Base-by-base conservation (phyloP, 2,329 filamentous ascomycete genomes). In the Clonostachys rhizophaga region DNA sequence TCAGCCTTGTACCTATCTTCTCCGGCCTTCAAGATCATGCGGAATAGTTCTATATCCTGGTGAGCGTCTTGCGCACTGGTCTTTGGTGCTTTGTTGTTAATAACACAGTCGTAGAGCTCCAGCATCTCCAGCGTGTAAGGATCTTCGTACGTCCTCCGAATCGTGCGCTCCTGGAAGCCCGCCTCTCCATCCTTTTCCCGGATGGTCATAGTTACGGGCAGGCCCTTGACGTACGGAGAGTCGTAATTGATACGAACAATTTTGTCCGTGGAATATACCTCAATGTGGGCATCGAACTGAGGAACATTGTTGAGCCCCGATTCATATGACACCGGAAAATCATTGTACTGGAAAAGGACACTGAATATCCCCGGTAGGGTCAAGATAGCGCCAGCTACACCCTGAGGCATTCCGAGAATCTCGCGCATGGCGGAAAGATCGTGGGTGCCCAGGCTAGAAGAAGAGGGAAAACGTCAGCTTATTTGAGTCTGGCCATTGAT, bases 321-420 rank as follows among this genome's bases (percentile, higher is more conserved):
- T 51, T 85, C 81, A 52, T 83, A 85, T 0, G 71, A 68, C 3
- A 81, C 69, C 0, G 75, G 65, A 48, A 81, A 84, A 18, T 54
- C 51, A 2, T 56, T 47, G 49, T 71, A 76, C 20, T 70, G 61
- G 55, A 75, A 75, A 2, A 75, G 63, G 0, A 69, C 70, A n/a
- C 56, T 62, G 49, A 59, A 72, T 46, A 58, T 45, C 12, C 55
- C 54, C 2, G 59, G 59, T 10, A 62, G 50, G 4, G 50, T 53
- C 9, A 64, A 50, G 1, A 67, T 67, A 47, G 40, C 63, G 51
- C 47, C 45, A 47, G 48, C 48, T 13, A 52, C 53, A 16, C 47
- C 43, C 14, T 39, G 33, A 12, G 76, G 77, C 49, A 73, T 70
- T 1, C 74, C 75, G 2, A 78, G 54, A 1, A 68, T 60, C 53